phyloP scores from a whole-genome alignment of 768 basidiomycete species.

The Russula sp. region DNA sequence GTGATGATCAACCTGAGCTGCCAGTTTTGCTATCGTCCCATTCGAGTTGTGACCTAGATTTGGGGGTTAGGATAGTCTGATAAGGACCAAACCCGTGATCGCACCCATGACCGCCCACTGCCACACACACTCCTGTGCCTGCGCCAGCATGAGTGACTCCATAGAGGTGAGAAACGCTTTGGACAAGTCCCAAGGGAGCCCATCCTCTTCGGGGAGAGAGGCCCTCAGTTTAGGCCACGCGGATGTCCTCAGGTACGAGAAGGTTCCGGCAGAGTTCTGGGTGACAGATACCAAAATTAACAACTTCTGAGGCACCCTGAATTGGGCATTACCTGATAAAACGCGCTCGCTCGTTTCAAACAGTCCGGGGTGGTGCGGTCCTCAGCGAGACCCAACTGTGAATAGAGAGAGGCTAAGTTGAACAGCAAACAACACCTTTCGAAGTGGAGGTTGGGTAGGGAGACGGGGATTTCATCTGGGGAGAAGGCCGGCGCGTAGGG shows the following conservation, averaged over 20 bases:
- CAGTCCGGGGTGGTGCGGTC: conserved; percentile 71
- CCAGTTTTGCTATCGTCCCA: conserved; percentile 20
- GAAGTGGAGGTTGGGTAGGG: conserved; percentile 67
- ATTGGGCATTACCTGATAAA: conserved; percentile 51
- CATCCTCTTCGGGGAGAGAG: conserved; percentile 42
- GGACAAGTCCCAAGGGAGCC: conserved; percentile 61
- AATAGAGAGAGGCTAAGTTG: conserved; percentile 84
- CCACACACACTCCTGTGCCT: conserved; percentile 97
- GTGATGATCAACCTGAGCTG: conserved; percentile 8
- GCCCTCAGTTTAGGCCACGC: conserved; percentile 44
- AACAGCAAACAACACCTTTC: conserved; percentile 75
- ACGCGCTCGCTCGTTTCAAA: conserved; percentile 66
- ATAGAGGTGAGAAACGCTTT: conserved; percentile 52
- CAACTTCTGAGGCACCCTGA: neutral
- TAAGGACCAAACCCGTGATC: conserved; percentile 3
- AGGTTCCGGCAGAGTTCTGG: conserved; percentile 64
- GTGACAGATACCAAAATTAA: neutral
- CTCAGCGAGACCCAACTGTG: conserved; percentile 64
- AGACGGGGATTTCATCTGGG: conserved; percentile 46
- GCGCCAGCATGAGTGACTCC: conserved; percentile 77
- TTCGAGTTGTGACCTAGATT: conserved; percentile 16
- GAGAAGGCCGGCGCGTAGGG: conserved; percentile 71
- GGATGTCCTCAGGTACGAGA: conserved; percentile 51
- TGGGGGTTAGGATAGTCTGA: neutral
- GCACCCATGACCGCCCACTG: conserved; percentile 81